Percentiles rank a stretch among this genome's conserved stretches.
Evolutionary conservation across 2,329 filamentous ascomycete genomes (phyloP).

Genomic region (Pleurostoma richardsiae): DNA sequence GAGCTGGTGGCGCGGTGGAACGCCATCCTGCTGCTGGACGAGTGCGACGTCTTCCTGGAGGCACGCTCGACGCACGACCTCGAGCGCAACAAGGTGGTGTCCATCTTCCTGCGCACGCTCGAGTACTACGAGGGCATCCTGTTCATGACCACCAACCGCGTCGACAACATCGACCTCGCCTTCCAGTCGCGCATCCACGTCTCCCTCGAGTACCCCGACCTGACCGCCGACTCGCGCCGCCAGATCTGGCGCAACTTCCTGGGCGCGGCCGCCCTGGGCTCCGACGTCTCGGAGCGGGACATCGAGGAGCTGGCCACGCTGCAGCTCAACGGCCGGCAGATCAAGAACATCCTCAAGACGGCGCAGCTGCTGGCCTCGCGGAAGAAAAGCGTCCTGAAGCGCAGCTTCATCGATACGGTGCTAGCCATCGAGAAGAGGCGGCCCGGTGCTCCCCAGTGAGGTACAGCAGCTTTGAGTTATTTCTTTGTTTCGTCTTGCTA

Average conservation of each 20-base stretch:
- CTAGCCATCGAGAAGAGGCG: constrained; percentile 20
- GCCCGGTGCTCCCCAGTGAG: constrained; percentile 4
- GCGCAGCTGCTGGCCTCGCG: constrained; percentile 23
- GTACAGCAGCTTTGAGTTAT: too few species aligned
- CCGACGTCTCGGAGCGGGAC: constrained; percentile 21
- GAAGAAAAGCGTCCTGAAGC: constrained; percentile 25
- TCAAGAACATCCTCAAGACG: constrained; percentile 30
- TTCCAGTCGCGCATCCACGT: constrained; percentile 44
- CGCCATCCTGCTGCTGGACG: constrained; percentile 66
- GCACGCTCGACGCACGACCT: constrained; percentile 21
- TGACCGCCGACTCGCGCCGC: constrained; percentile 27
- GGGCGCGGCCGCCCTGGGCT: constrained; percentile 18
- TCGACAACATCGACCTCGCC: constrained; percentile 37
- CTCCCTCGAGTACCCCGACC: constrained; percentile 37
- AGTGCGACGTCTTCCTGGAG: constrained; percentile 58
- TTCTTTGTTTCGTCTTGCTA: too few species aligned
- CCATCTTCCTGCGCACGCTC: constrained; percentile 33
- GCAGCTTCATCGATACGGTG: constrained; percentile 21
- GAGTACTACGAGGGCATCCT: constrained; percentile 44
- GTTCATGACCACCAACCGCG: constrained; percentile 43
- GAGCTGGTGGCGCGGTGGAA: constrained; percentile 71
- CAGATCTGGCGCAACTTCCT: constrained; percentile 35
- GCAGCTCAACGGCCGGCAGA: constrained; percentile 25
- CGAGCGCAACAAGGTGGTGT: constrained; percentile 33
- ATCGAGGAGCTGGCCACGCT: constrained; percentile 32